phyloP scores from a whole-genome alignment of 345 rosid species.

The Aurinia saxatilis region DNA sequence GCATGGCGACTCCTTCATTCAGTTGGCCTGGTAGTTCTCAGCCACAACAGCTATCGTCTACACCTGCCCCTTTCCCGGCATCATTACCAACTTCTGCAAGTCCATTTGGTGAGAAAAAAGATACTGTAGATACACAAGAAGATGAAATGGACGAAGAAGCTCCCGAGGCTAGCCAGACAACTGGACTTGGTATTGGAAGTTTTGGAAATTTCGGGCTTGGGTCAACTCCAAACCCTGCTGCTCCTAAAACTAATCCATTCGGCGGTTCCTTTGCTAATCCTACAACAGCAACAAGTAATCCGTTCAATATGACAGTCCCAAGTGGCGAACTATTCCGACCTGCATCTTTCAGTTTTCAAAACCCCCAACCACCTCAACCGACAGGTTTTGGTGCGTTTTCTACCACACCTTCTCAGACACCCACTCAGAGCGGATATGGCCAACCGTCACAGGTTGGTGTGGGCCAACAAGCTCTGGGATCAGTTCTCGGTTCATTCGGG shows the following conservation, averaged over 20 bases:
- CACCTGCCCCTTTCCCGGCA: constrained; percentile 27
- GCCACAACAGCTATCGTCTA: constrained; percentile 33
- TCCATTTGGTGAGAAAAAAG: constrained; percentile 35
- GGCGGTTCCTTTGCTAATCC: constrained; percentile 63
- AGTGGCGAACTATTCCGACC: constrained; percentile 83
- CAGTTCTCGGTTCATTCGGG: constrained; percentile 94
- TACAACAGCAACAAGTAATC: constrained; percentile 40
- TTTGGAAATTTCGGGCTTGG: constrained; percentile 74
- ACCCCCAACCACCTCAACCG: constrained; percentile 60
- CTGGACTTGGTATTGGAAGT: constrained; percentile 61
- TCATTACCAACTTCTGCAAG: constrained; percentile 31
- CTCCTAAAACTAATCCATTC: constrained; percentile 61
- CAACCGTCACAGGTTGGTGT: constrained; percentile 71
- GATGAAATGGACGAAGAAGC: constrained; percentile 99
- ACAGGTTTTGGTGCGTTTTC: constrained; percentile 44
- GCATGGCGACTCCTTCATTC: constrained; percentile 31
- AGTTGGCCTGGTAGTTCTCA: constrained; percentile 35
- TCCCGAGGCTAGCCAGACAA: constrained; percentile 50
- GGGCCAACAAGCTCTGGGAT: constrained; percentile 86
- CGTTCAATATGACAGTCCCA: constrained; percentile 53
- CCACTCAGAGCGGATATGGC: constrained; percentile 63
- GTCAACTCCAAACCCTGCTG: constrained; percentile 39
- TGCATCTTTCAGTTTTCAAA: constrained; percentile 77
- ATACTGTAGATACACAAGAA: constrained; percentile 47
- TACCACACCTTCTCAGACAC: constrained; percentile 51